Base-by-base conservation (phyloP, 164 flowering plant species). In the Taxillus chinensis region DNA sequence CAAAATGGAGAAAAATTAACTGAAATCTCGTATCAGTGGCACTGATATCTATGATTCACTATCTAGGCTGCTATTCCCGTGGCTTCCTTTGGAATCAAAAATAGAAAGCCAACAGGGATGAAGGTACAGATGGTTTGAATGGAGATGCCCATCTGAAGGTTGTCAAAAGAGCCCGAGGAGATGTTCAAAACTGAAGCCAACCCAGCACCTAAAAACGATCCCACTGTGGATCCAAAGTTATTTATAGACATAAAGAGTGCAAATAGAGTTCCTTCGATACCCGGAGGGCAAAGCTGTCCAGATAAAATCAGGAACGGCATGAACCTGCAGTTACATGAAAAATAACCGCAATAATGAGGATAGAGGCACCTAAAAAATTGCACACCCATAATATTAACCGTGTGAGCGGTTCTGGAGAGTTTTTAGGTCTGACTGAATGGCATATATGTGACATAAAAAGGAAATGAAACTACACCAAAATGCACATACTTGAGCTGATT, bases 261-360 rank as follows among this genome's bases (percentile, higher is more conserved):
- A 66, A 91, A 91, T 17, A 91, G 79, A 11, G 98, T 91, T 66
- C 96, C 98, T 79, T 91, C 96, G 14, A 91, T 89, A 49, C 98
- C 98, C 0, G 98, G 96, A 4, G 98, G 98, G 71, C 98, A 91
- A 15, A 91, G 79, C 74, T 82, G 90, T 40, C 95, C 98, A 2
- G 98, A 91, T 72, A 91, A 73, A 69, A 91, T 89, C 74, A 91
- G 71, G 78, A 91, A 89, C 14, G 97, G 96, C 97, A 91, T 91
- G 69, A 88, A 82, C 82, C 97, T 91, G 91, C 75, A 75, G 11
- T 42, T n/a, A 56, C 46, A 69, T 27, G 45, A 55, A 39, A 16
- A 39, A 27, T 27, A 45, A 63, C 9, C 13, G 14, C 52, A 7
- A 11, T 9, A n/a, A 4, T 9, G 13, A 4, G 52, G 5, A 49